A percentile compares a stretch with the other conserved stretches of the same genome.
These are phyloP conservation scores for Trichoderma reesei DNA, from an alignment of 495 filamentous ascomycete genomes.

Conservation along the genomic window DNA sequence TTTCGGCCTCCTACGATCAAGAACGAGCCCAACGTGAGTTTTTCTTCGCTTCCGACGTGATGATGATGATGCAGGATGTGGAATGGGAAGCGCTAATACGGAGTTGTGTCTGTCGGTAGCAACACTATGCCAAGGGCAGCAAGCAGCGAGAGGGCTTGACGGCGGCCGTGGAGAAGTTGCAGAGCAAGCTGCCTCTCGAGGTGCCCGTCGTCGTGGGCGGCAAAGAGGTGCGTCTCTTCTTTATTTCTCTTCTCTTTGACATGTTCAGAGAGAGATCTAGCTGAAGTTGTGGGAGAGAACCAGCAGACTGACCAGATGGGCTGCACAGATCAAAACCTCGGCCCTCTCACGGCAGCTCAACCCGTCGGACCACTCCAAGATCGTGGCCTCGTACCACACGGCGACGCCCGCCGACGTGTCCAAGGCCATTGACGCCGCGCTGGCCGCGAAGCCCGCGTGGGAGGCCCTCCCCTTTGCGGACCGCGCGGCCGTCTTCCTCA, in stretches of 20 bases:
- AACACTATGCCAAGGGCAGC: conserved; percentile 78
- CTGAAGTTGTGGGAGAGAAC: background rate
- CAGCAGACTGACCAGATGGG: background rate
- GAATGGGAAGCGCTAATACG: background rate
- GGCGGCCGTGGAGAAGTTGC: conserved; percentile 53
- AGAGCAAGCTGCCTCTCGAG: conserved; percentile 50
- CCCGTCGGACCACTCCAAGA: conserved; percentile 61
- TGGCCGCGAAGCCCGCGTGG: conserved; percentile 74
- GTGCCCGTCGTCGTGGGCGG: conserved; percentile 74
- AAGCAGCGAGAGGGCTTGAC: conserved; percentile 64
- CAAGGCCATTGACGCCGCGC: conserved; percentile 66
- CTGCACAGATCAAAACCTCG: conserved; percentile 39
- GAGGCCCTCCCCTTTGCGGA: conserved; percentile 74
- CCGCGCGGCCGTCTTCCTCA: conserved; percentile 86
- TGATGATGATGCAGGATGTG: background rate
- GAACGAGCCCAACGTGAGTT: conserved; percentile 91
- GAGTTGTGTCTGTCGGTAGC: conserved; percentile 36
- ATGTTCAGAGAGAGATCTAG: too few species aligned
- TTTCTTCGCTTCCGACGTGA: too few species aligned
- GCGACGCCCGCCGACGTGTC: conserved; percentile 63
- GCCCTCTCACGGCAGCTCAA: conserved; percentile 53
- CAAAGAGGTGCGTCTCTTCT: conserved; percentile 48
- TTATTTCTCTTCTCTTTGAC: too few species aligned
- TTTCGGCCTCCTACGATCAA: conserved; percentile 82
- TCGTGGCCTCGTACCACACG: conserved; percentile 68